A percentile compares a stretch with the other conserved stretches of the same genome.
Evolutionary conservation across 1,284 basidiomycete species (phyloP).

Genomic region (Phaffia rhodozyma): DNA sequence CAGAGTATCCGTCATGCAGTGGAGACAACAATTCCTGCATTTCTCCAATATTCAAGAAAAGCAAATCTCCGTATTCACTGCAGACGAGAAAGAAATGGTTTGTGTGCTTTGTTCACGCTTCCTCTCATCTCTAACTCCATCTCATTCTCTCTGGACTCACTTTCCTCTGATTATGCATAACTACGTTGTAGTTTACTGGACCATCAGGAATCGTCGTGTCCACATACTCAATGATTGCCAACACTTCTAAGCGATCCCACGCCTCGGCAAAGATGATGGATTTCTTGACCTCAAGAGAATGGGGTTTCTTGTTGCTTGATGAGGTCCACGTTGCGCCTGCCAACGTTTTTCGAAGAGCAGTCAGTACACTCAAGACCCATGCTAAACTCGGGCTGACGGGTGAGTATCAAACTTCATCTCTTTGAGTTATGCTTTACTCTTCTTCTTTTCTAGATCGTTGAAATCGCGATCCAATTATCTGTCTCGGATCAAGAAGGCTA

Average conservation of each 20-base stretch:
- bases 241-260: constrained; percentile 87
- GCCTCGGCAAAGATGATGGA: constrained; percentile 99
- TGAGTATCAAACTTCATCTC: constrained; percentile 29
- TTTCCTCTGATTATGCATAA: background rate
- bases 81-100: constrained; percentile 90
- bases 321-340: constrained; percentile 97
- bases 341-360: constrained; percentile 89
- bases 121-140: background rate
- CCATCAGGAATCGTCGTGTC: constrained; percentile 93
- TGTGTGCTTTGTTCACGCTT: constrained; percentile 20
- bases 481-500: constrained; percentile 8
- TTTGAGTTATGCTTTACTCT: background rate
- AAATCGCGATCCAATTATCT: background rate
- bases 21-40: constrained; percentile 91
- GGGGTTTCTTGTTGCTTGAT: constrained; percentile 90
- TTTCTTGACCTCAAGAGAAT: constrained; percentile 84
- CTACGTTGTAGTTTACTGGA: constrained; percentile 58
- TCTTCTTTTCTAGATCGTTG: no score
- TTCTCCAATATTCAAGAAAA: constrained; percentile 94
- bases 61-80: constrained; percentile 90
- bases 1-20: constrained; percentile 94
- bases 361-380: constrained; percentile 94
- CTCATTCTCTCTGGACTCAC: background rate
- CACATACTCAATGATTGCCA: constrained; percentile 97
- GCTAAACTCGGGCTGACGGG: constrained; percentile 90